Base-by-base conservation (phyloP, 306 rosid species). In the Astragalus glycyphyllos region DNA sequence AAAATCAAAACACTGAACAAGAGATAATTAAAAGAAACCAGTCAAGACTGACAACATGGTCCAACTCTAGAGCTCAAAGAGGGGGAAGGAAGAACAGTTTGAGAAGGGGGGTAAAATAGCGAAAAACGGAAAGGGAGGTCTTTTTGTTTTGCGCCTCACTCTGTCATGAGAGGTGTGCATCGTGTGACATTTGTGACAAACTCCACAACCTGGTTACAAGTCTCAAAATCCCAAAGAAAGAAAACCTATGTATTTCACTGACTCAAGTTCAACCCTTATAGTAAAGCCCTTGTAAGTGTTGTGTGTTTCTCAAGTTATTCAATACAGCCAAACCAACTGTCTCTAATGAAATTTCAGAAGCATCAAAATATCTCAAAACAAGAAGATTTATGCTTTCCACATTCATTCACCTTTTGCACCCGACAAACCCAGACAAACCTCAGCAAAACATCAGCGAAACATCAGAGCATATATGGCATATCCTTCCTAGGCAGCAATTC, bases 401-500 rank as follows among this genome's bases (percentile, higher is more conserved):
- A 46, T 53, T 69, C 68, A 42, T 65, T 77, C 69, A 74, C 75
- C 83, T 77, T 76, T 81, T 74, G 83, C 83, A 68, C 45, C 80
- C 60, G 75, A 81, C 65, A n/a, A n/a, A n/a, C n/a, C n/a, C n/a
- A n/a, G n/a, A n/a, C n/a, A n/a, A n/a, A n/a, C n/a, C n/a, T n/a
- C n/a, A n/a, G n/a, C n/a, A n/a, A n/a, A n/a, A n/a, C n/a, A n/a
- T n/a, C n/a, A n/a, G n/a, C n/a, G n/a, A n/a, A n/a, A n/a, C n/a
- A n/a, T n/a, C n/a, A n/a, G n/a, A n/a, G n/a, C 65, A 74, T 66
- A 68, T 73, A 23, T 65, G 58, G 66, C 76, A 49, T 66, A 68
- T 74, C 57, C 87, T 87, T 76, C 92, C 89, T 87, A 87, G 11
- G 92, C 87, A 77, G 90, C 92, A n/a, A n/a, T n/a, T n/a, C n/a